These are phyloP conservation scores for Diphasiastrum complanatum DNA, from an alignment of 83 land plant species.

Conservation along the genomic window DNA sequence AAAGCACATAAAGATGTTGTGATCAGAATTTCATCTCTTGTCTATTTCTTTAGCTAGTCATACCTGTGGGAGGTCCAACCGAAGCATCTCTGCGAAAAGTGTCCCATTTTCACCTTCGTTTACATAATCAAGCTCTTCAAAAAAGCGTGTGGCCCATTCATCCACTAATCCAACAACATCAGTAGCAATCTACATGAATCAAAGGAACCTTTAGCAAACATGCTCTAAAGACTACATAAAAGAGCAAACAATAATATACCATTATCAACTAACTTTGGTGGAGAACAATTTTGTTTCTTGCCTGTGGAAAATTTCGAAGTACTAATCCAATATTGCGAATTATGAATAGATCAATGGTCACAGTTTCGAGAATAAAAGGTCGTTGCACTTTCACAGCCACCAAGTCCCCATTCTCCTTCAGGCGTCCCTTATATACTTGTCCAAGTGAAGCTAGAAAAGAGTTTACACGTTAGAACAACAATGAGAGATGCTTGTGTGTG, in stretches of 20 bases:
- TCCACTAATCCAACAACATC: slow-evolving; percentile 99
- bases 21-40: too few relatives aligned
- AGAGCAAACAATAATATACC: background rate
- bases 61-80: slow-evolving; percentile 95
- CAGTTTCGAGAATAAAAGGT: slow-evolving; percentile 97
- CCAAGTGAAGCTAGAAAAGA: slow-evolving; percentile 86
- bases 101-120: slow-evolving; percentile 96
- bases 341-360: slow-evolving; percentile 84
- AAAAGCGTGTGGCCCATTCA: slow-evolving; percentile 99
- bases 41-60: too few relatives aligned
- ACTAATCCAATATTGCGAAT: slow-evolving; percentile 80
- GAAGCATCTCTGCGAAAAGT: slow-evolving; percentile 88
- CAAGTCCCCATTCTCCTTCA: slow-evolving; percentile 83
- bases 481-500: too few relatives aligned
- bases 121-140: slow-evolving; percentile 97
- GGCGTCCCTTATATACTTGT: slow-evolving; percentile 92
- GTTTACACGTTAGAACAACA: background rate
- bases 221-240: background rate
- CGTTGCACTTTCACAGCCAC: slow-evolving; percentile 99
- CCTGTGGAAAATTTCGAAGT: slow-evolving; percentile 92
- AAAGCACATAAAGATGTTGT: too few relatives aligned
- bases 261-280: too few relatives aligned
- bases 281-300: slow-evolving; percentile 8
- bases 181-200: slow-evolving; percentile 79
- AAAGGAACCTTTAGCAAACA: too few relatives aligned